Conservation (phyloP, 2,329 filamentous ascomycete genomes). For the Neofusicoccum ribis region DNA sequence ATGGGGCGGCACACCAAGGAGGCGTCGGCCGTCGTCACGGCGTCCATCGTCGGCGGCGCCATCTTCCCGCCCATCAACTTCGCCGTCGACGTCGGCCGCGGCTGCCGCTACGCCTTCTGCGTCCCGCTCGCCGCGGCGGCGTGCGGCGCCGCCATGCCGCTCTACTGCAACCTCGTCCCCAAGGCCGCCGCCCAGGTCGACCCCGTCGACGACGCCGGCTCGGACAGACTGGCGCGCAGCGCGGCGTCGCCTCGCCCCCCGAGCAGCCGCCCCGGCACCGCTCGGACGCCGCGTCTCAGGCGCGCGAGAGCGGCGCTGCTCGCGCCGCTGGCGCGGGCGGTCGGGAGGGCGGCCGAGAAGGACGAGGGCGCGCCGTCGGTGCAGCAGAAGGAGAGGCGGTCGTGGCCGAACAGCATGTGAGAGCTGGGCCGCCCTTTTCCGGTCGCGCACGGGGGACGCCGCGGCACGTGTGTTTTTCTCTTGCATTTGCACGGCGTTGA, state of each 20-base stretch:
- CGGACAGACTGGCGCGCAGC: not conserved
- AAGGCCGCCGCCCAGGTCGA: constrained; percentile 54
- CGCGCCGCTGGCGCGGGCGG: not conserved
- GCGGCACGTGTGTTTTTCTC: too few species aligned
- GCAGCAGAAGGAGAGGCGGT: constrained; percentile 4
- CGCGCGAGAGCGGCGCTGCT: not conserved
- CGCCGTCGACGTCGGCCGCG: constrained; percentile 42
- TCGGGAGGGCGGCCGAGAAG: not conserved
- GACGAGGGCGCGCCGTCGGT: not conserved
- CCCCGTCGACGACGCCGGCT: constrained; percentile 34
- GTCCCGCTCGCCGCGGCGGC: constrained; percentile 56
- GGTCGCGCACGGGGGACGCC: not conserved
- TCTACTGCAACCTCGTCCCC: constrained; percentile 54
- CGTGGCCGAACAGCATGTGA: constrained; percentile 2
- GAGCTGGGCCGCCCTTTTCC: too few species aligned
- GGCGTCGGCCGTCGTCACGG: constrained; percentile 54
- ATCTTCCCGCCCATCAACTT: constrained; percentile 58
- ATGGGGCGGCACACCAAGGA: constrained; percentile 60
- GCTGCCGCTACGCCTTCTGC: constrained; percentile 51
- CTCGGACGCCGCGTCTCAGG: not conserved
- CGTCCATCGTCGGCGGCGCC: constrained; percentile 55
- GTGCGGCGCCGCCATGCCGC: constrained; percentile 53
- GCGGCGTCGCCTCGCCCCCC: not conserved
- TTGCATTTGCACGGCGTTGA: not conserved
- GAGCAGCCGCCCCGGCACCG: not conserved